These are phyloP conservation scores for Vaccinium darrowii DNA, from an alignment of 148 eudicot genomes.

Conservation along the genomic window DNA sequence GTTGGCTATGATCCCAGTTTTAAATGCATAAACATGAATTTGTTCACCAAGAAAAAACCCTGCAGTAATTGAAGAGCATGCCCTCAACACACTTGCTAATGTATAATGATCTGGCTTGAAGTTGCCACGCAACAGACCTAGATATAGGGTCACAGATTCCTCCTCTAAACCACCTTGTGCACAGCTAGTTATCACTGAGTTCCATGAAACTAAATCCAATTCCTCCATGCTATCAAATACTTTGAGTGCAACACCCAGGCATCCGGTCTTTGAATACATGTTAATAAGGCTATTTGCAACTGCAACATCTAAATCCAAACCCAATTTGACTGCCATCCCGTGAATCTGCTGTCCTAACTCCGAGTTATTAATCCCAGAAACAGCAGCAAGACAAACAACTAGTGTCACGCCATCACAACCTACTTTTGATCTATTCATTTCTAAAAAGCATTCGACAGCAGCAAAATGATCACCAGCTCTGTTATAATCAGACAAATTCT, in stretches of 20 bases:
- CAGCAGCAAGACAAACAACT: constrained; percentile 23
- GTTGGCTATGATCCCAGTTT: constrained; percentile 16
- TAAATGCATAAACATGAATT: constrained; percentile 29
- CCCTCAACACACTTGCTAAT: constrained; percentile 6
- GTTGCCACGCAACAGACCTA: not conserved
- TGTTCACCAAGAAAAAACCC: constrained; percentile 21
- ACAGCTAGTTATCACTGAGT: constrained; percentile 22
- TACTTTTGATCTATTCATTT: constrained; percentile 25
- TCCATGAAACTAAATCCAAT: constrained; percentile 25
- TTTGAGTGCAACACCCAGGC: constrained; percentile 2
- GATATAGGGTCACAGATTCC: constrained; percentile 21
- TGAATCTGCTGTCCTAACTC: constrained; percentile 29
- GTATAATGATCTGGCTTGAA: constrained; percentile 9
- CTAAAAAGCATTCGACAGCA: constrained; percentile 19
- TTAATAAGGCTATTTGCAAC: constrained; percentile 32
- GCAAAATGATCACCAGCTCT: constrained; percentile 23
- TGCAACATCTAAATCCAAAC: constrained; percentile 16
- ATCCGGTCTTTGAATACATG: constrained; percentile 29
- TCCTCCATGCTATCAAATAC: constrained; percentile 22
- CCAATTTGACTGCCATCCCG: constrained; percentile 24
- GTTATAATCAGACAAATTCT: constrained; percentile 22
- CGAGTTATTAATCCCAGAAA: constrained; percentile 11
- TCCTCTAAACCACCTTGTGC: constrained; percentile 23
- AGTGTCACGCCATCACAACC: constrained; percentile 19
- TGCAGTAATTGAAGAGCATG: constrained; percentile 18